A percentile compares a stretch with the other conserved stretches of the same genome.
Evolutionary conservation across 495 filamentous ascomycete genomes (phyloP).

Genomic region (Podospora pseudopauciseta): DNA sequence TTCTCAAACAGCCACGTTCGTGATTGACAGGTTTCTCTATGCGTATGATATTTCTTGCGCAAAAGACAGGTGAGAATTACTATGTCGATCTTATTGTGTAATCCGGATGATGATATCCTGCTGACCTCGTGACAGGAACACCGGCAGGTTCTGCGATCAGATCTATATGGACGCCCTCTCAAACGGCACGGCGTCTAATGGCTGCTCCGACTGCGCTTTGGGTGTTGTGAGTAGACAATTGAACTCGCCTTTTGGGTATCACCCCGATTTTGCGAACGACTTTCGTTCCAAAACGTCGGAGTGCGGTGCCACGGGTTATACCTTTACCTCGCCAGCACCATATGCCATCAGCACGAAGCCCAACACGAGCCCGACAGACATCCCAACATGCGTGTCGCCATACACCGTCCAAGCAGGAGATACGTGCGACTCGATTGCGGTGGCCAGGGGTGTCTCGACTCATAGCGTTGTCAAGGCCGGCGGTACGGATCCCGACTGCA

Average conservation of each 20-base stretch:
- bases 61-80: not conserved
- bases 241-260: not conserved
- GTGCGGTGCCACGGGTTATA: not conserved
- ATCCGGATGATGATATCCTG: not conserved
- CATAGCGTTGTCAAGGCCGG: slow-evolving; percentile 23
- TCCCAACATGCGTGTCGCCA: not conserved
- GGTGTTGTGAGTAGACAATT: not conserved
- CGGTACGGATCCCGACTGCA: slow-evolving; percentile 16
- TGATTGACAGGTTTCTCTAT: not conserved
- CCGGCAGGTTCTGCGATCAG: not conserved
- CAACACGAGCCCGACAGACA: not conserved
- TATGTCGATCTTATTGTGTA: not conserved
- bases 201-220: not conserved
- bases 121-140: not conserved
- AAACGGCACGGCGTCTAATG: not conserved
- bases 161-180: not conserved
- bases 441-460: slow-evolving; percentile 14
- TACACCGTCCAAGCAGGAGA: slow-evolving; percentile 8
- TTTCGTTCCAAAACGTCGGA: not conserved
- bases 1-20: not conserved
- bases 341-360: not conserved
- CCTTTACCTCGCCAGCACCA: not conserved
- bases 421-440: slow-evolving; percentile 21
- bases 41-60: not conserved
- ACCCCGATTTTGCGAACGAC: not conserved